phyloP scores from a whole-genome alignment of 192 early-diverging fungal genomes.

The Gonapodya prolifera region DNA sequence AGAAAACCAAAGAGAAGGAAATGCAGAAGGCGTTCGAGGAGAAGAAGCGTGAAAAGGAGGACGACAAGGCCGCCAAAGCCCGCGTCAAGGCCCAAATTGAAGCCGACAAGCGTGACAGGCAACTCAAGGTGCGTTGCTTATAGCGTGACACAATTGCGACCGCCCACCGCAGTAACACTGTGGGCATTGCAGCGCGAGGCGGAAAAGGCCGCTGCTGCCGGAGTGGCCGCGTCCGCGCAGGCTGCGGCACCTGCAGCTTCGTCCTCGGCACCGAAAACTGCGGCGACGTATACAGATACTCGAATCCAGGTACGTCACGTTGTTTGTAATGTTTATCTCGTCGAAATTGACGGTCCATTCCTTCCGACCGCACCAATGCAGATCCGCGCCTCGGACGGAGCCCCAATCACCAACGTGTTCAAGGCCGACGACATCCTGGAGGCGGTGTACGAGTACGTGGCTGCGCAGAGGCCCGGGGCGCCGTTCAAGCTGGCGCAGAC shows the following conservation, averaged over 20 bases:
- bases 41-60: slow-evolving; percentile 66
- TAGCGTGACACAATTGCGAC: slow-evolving; percentile 19
- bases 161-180: slow-evolving; percentile 1
- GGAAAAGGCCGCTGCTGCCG: slow-evolving; percentile 20
- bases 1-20: slow-evolving; percentile 54
- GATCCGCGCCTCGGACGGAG: slow-evolving; percentile 40
- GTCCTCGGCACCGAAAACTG: slow-evolving; percentile 5
- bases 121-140: slow-evolving; percentile 33
- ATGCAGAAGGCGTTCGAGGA: slow-evolving; percentile 57
- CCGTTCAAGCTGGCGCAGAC: slow-evolving; percentile 53
- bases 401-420: slow-evolving; percentile 51
- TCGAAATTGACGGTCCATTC: not conserved
- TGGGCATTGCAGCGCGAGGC: slow-evolving; percentile 18
- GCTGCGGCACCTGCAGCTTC: not conserved
- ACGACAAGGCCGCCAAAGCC: slow-evolving; percentile 57
- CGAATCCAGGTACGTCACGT: slow-evolving; percentile 48
- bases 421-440: slow-evolving; percentile 39
- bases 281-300: slow-evolving; percentile 60
- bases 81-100: slow-evolving; percentile 70
- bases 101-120: slow-evolving; percentile 58
- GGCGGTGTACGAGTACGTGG: slow-evolving; percentile 45
- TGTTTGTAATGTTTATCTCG: slow-evolving; percentile 1
- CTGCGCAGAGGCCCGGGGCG: slow-evolving; percentile 19
- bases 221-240: not conserved
- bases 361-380: slow-evolving; percentile 13